Conservation (phyloP, 164 flowering plant genomes). For the Liquidambar formosana region DNA sequence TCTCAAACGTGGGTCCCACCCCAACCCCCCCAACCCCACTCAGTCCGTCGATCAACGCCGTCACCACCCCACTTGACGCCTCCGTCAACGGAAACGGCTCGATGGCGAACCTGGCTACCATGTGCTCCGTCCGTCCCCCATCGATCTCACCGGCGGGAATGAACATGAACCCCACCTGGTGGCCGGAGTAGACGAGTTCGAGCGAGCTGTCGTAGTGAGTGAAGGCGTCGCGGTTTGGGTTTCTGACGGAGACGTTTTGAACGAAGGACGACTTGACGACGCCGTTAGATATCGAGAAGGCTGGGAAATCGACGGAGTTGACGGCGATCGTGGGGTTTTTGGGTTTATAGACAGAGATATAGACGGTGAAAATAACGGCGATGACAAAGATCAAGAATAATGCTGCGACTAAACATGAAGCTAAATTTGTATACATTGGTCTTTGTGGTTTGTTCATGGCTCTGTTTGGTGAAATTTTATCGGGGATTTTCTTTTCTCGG, state of each 20-base stretch:
- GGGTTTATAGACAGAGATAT: slow-evolving; percentile 37
- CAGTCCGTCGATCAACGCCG: neutral
- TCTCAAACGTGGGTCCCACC: slow-evolving; percentile 25
- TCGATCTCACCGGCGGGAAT: slow-evolving; percentile 39
- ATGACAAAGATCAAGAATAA: slow-evolving; percentile 25
- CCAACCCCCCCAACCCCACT: neutral
- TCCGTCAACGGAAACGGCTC: slow-evolving; percentile 23
- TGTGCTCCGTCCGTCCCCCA: slow-evolving; percentile 28
- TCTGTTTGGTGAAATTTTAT: neutral
- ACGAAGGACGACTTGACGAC: slow-evolving; percentile 37
- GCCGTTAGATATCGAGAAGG: slow-evolving; percentile 29
- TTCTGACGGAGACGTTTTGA: slow-evolving; percentile 32
- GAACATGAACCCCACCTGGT: slow-evolving; percentile 28
- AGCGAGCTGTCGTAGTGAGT: slow-evolving; percentile 45
- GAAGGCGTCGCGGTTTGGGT: slow-evolving; percentile 39
- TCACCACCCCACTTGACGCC: slow-evolving; percentile 10
- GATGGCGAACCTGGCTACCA: slow-evolving; percentile 34
- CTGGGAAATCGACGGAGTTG: slow-evolving; percentile 29
- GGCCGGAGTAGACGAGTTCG: slow-evolving; percentile 25
- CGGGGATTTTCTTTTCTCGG: too few relatives aligned
- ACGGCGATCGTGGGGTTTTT: slow-evolving; percentile 28
- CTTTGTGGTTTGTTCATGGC: neutral
- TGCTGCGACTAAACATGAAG: slow-evolving; percentile 36
- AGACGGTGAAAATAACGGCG: slow-evolving; percentile 13
- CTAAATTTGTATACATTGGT: slow-evolving; percentile 15